A percentile compares a stretch with the other conserved stretches of the same genome.
Evolutionary conservation across 2,329 filamentous ascomycete genomes (phyloP).

Genomic region (Stagonosporopsis cucurbitacearum): DNA sequence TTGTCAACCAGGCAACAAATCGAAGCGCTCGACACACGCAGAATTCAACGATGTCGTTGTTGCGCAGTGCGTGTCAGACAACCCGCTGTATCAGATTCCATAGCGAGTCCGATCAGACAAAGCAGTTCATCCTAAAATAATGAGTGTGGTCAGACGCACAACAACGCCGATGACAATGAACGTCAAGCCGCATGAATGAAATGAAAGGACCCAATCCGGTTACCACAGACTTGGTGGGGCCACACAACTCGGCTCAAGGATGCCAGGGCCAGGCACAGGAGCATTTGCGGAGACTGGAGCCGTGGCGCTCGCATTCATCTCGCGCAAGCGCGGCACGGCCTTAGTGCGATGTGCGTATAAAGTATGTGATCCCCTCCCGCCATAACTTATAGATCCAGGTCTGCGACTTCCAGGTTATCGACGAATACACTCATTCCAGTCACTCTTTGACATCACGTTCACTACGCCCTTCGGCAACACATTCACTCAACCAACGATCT

Average conservation of each 20-base stretch:
- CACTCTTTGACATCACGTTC: conserved; percentile 42
- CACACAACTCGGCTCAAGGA: conserved; percentile 23
- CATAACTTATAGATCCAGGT: conserved; percentile 32
- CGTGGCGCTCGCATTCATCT: conserved; percentile 38
- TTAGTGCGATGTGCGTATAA: conserved; percentile 31
- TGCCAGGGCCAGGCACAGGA: conserved; percentile 32
- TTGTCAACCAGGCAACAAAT: conserved; percentile 23
- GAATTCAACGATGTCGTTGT: conserved; percentile 8
- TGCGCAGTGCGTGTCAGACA: conserved; percentile 5
- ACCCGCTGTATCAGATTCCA: neutral
- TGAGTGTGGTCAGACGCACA: conserved; percentile 15
- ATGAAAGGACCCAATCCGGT: conserved; percentile 36
- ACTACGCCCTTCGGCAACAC: conserved; percentile 40
- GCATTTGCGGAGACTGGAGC: conserved; percentile 36
- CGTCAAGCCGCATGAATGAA: conserved; percentile 23
- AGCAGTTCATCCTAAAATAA: conserved; percentile 22
- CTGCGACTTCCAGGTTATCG: conserved; percentile 46
- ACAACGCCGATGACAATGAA: conserved; percentile 17
- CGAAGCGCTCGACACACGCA: conserved; percentile 24
- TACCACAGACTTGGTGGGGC: conserved; percentile 27
- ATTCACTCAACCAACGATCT: conserved; percentile 26
- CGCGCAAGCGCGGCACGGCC: conserved; percentile 23
- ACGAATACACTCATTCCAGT: conserved; percentile 36
- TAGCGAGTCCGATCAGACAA: conserved; percentile 21
- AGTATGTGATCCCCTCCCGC: conserved; percentile 32